Base-by-base conservation (phyloP, 2,329 filamentous ascomycete genomes). In the Penicillium sp. region DNA sequence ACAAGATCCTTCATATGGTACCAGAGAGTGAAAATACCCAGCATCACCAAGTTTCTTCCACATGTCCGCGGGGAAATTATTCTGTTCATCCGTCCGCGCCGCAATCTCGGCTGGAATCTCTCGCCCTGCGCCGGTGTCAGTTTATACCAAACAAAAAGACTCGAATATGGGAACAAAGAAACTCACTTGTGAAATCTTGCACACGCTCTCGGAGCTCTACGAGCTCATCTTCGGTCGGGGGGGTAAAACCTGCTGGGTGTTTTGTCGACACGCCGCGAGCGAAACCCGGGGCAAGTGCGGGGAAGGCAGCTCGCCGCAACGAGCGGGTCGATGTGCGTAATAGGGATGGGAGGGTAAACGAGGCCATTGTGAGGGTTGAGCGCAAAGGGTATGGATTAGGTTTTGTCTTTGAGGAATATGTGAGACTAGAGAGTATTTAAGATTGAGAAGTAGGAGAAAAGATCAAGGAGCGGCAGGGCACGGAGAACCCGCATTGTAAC, bases 1-100 rank as follows among this genome's bases (percentile, higher is more conserved):
- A 11, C 12, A 2, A 3, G 4, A 15, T 33, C 22, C n/a, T 26
- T 6, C 6, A 26, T 14, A 5, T 18, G 2, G 14, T 15, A 31
- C 1, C n/a, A 45, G 6, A n/a, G 9, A 12, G 8, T 9, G 6
- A 6, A 31, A 57, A 40, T 72, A 81, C 69, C 85, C 94, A 31
- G 94, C 94, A 61, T 92, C 89, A 59, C 94, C 94, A 48, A 99
- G 81, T 77, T 96, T 97, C 73, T 82, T 81, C 94, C 94, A 99
- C 88, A 99, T 93, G 6, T 89, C 86, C 49, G 85, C 82, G 3
- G 94, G 94, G 73, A 99, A 99, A 47, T 85, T 86, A 81, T 97
- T 97, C 69, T 82, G 81, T 69, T 84, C 84, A 77, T 99, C 93
- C n/a, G 92, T 95, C 53, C 80, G 79, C 11, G 89, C 83, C 1